These are phyloP conservation scores for Solanum clarkiae DNA, from an alignment of 257 asterid species.

Conservation along the genomic window DNA sequence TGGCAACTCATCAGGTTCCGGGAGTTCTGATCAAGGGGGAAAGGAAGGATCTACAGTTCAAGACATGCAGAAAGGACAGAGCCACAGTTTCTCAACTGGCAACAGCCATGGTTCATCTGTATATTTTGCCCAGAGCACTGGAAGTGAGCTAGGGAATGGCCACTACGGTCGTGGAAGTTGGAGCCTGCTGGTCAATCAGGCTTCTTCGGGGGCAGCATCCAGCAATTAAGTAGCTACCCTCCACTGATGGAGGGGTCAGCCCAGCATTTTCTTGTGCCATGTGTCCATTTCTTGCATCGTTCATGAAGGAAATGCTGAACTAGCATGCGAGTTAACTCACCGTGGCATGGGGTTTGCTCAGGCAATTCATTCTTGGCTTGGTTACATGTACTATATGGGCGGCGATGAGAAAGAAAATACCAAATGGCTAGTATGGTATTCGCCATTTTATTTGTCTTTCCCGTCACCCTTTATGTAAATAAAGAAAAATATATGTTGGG, in stretches of 20 bases:
- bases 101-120: constrained; percentile 6
- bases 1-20: constrained; percentile 34
- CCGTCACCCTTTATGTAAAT: constrained; percentile 3
- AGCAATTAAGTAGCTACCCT: constrained; percentile 23
- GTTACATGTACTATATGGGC: constrained; percentile 26
- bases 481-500: neutral
- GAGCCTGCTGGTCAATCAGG: constrained; percentile 31
- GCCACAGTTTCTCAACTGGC: constrained; percentile 12
- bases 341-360: constrained; percentile 28
- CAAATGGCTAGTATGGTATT: constrained; percentile 4
- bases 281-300: neutral
- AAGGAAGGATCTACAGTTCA: constrained; percentile 13
- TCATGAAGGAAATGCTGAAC: neutral
- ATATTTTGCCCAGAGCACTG: constrained; percentile 13
- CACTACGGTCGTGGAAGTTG: constrained; percentile 19
- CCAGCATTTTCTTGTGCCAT: neutral
- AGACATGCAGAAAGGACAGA: constrained; percentile 11
- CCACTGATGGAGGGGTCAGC: neutral
- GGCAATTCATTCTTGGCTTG: constrained; percentile 99
- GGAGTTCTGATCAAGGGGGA: constrained; percentile 15
- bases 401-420: constrained; percentile 8
- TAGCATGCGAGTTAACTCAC: neutral
- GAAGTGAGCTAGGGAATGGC: constrained; percentile 16
- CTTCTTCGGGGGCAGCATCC: constrained; percentile 26
- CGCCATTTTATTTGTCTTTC: constrained; percentile 10